phyloP scores from a whole-genome alignment of 495 filamentous ascomycete species.

The Durotheca rogersii region DNA sequence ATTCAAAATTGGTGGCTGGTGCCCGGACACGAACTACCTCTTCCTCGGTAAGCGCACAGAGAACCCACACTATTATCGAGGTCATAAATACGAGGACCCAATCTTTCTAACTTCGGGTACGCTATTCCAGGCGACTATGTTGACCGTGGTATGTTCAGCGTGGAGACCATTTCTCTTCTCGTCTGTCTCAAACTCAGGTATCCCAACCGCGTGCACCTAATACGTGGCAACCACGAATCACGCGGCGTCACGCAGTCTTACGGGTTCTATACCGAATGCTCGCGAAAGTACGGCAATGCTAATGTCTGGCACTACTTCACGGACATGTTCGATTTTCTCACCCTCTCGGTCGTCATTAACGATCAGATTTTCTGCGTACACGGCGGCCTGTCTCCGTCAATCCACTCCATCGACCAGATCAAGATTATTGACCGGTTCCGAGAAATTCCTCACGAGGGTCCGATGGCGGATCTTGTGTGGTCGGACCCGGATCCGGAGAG shows the following conservation, averaged over 20 bases:
- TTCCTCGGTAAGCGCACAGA: constrained; percentile 71
- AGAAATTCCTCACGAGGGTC: constrained; percentile 96
- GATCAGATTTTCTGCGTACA: constrained; percentile 99
- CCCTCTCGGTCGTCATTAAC: constrained; percentile 94
- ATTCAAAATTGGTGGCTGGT: constrained; percentile 95
- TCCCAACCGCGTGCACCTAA: constrained; percentile 86
- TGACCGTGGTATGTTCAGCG: constrained; percentile 93
- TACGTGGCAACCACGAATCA: constrained; percentile 96
- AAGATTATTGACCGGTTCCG: constrained; percentile 98
- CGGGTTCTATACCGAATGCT: constrained; percentile 98
- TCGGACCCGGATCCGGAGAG: constrained; percentile 93
- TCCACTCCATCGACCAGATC: constrained; percentile 98
- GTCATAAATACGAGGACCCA: not conserved
- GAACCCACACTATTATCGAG: not conserved
- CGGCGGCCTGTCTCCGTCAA: constrained; percentile 88
- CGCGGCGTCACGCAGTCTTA: constrained; percentile 97
- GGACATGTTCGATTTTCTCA: constrained; percentile 99
- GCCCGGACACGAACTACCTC: constrained; percentile 96
- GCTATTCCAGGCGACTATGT: constrained; percentile 87
- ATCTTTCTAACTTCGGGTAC: not conserved
- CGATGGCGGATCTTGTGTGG: constrained; percentile 99
- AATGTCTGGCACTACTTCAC: constrained; percentile 99
- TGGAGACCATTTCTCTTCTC: constrained; percentile 94
- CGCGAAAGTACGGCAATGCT: constrained; percentile 94
- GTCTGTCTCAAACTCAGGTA: constrained; percentile 94